Evolutionary conservation across 495 filamentous ascomycete genomes (phyloP), one percentile per base, ranked within the genome.

Genomic region (Parachaetomium inaequale): DNA sequence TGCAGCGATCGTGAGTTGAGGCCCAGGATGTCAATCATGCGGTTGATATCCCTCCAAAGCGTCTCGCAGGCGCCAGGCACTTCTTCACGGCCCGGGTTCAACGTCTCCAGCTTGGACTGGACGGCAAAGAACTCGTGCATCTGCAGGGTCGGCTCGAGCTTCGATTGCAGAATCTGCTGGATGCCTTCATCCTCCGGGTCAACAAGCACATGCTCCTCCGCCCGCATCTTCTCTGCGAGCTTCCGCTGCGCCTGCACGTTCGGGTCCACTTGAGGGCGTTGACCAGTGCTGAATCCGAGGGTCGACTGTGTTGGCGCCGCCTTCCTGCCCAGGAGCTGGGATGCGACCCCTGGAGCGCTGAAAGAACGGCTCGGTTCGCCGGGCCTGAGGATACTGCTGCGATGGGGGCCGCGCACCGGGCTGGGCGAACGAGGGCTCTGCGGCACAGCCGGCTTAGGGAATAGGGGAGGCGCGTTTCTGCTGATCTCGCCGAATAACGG

Each of bases 1-100:
- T 85, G 76, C 28, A 99, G 73, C 12, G 87, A 84, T 5, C 90
- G 86, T 28, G 88, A 86, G 72, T 97, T 97, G 34, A 98, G 80
- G 7, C 93, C 95, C 21, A 97, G 74, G 2, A 89, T 92, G 68
- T 97, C 92, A 29, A 98, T 83, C 94, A 98, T 99, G 14, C 88
- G 89, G 72, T 98, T 98, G 67, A 96, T 91, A 65, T 97, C 95
- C 15, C 91, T 83, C 74, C 93, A 98, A 0, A 97, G 77, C 26
- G 86, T 81, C 71, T 98, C 95, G 59, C 79, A 72, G 1, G 70
- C 70, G n/a, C 49, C 58, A 1, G 72, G 70, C 0, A 74, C 59
- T 32, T 71, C 63, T 21, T 93, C 84, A 43, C 90, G 84, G 82
- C 85, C 49, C n/a, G 51, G 63, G 23, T 54, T 14, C 5, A 50